Percentiles rank a stretch among this genome's conserved stretches.
phyloP scores from a whole-genome alignment of 2,329 filamentous ascomycete genomes.

The Monosporascus cannonballus region DNA sequence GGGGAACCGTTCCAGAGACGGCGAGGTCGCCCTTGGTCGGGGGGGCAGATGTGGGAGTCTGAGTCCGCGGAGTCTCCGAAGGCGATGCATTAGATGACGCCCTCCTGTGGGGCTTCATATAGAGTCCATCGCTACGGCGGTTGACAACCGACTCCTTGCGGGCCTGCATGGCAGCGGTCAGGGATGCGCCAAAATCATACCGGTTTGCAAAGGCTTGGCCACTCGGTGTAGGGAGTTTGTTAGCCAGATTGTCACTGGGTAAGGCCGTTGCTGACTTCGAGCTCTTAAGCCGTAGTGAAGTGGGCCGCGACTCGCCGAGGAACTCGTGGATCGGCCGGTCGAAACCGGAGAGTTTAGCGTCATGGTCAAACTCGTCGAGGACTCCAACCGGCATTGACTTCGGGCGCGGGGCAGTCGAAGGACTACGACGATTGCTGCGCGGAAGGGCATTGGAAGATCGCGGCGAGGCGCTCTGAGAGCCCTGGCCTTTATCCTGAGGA shows the following conservation, averaged over 20 bases:
- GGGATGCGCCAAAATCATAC: slow-evolving; percentile 93
- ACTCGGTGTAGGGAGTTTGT: slow-evolving; percentile 47
- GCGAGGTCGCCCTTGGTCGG: slow-evolving; percentile 19
- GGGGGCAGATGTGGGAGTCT: slow-evolving; percentile 4
- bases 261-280: slow-evolving; percentile 58
- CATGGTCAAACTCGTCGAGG: slow-evolving; percentile 66
- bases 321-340: slow-evolving; percentile 56
- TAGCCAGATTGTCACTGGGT: slow-evolving; percentile 54
- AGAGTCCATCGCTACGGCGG: slow-evolving; percentile 43
- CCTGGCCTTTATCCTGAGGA: slow-evolving; percentile 52
- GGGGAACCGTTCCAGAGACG: slow-evolving; percentile 42
- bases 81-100: slow-evolving; percentile 16
- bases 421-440: slow-evolving; percentile 56
- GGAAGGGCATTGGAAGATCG: slow-evolving; percentile 52
- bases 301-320: slow-evolving; percentile 54
- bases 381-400: slow-evolving; percentile 50
- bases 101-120: slow-evolving; percentile 48
- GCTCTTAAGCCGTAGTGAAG: slow-evolving; percentile 63
- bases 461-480: slow-evolving; percentile 42
- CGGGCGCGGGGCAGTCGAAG: slow-evolving; percentile 38
- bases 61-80: slow-evolving; percentile 7
- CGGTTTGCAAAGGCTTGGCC: slow-evolving; percentile 81
- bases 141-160: slow-evolving; percentile 60
- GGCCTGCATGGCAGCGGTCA: slow-evolving; percentile 73
- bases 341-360: slow-evolving; percentile 48